A percentile compares a stretch with the other conserved stretches of the same genome.
Evolutionary conservation across 2,329 filamentous ascomycete species (phyloP).

Genomic region (Colletotrichum simmondsii): DNA sequence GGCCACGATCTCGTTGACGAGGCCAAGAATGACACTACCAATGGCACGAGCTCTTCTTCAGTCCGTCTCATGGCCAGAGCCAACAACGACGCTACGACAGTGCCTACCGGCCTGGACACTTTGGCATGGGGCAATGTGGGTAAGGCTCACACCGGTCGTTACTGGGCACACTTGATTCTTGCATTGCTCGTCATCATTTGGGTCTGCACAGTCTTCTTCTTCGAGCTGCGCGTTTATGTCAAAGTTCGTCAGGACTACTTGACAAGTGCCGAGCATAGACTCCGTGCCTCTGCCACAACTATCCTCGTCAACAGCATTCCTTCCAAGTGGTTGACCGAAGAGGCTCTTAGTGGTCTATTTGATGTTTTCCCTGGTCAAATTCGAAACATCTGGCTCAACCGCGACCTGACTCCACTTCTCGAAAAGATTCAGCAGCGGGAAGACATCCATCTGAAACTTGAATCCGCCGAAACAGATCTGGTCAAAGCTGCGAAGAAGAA

Average conservation of each 20-base stretch:
- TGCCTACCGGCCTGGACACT: conserved; percentile 75
- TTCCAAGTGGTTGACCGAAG: conserved; percentile 86
- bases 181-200: conserved; percentile 83
- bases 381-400: conserved; percentile 95
- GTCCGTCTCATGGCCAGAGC: conserved; percentile 41
- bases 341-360: conserved; percentile 85
- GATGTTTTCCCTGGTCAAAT: conserved; percentile 97
- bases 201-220: conserved; percentile 88
- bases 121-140: conserved; percentile 90
- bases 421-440: conserved; percentile 86
- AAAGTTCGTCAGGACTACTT: conserved; percentile 94
- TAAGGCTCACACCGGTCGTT: conserved; percentile 71
- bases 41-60: conserved; percentile 38
- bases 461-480: conserved; percentile 85
- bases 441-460: conserved; percentile 76
- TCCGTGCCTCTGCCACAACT: conserved; percentile 93
- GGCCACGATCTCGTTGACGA: conserved; percentile 63
- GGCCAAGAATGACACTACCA: not conserved
- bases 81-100: conserved; percentile 32
- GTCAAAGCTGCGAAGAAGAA: conserved; percentile 83
- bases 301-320: conserved; percentile 94
- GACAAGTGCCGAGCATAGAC: conserved; percentile 92
- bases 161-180: conserved; percentile 87
- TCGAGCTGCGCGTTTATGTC: conserved; percentile 88
- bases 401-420: conserved; percentile 84